Evolutionary conservation across 1,284 basidiomycete genomes (phyloP), one percentile per base, ranked within the genome.

Genomic region (Pascua sp.): DNA sequence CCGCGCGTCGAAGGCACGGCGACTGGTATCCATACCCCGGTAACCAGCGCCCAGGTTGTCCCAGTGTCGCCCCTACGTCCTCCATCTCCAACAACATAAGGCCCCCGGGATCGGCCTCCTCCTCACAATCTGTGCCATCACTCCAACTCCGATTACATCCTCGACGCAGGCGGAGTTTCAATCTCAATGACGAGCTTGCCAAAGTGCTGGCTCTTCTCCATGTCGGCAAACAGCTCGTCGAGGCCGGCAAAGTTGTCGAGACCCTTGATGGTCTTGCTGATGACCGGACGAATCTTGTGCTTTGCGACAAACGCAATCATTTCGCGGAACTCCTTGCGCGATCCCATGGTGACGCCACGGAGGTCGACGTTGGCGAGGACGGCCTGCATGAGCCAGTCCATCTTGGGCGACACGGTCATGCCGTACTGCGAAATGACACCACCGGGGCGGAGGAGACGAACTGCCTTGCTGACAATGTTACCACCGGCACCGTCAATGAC

Each of bases 281-380:
- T 45, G 38, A 61, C 44, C 11, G 60, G 60, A 8, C 16, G 12
- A 44, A 61, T 61, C 49, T 55, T 55, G 52, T 61, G 55, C 49
- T 55, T 32, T 12, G 39, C 47, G 39, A 61, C 55, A 36, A 61
- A 61, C 39, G 16, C 36, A 13, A 56, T 17, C 59, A 61, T 61
- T 42, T 61, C 55, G 45, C 52, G 53, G 52, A 57, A 61, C 59
- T 61, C 60, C 42, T 56, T 37, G 48, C 50, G 56, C 36, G 47
- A 50, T 36, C 60, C 60, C 60, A 61, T 61, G 15, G 60, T 61
- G 40, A 24, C 37, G 8, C 60, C 60, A 16, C 49, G 44, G 24
- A 61, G 60, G 41, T 61, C 60, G 32, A 61, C 42, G 48, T 61
- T 61, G 56, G 53, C 53, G 37, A 61, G 60, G 11, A 61, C 60